Conservation (phyloP, 208 protist species). For the Trypanosoma cruzi region DNA sequence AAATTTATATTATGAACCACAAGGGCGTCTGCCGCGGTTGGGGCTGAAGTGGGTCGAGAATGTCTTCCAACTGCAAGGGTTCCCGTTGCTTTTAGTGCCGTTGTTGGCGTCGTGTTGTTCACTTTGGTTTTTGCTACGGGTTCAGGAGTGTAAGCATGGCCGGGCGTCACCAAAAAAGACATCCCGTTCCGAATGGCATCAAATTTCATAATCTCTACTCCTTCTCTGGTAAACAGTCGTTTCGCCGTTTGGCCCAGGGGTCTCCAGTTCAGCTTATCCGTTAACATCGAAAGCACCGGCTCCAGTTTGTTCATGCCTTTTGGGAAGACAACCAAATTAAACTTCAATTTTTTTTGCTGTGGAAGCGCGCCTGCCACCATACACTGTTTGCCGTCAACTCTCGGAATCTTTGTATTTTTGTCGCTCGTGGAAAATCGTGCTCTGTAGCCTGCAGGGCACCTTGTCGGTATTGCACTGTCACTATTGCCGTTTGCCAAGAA, state of each 20-base stretch:
- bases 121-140: not conserved
- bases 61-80: not conserved
- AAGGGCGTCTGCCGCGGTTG: not conserved
- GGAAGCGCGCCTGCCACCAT: conserved; percentile 15
- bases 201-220: conserved; percentile 52
- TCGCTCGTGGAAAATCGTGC: conserved; percentile 55
- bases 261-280: conserved; percentile 54
- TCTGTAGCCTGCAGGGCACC: conserved; percentile 45
- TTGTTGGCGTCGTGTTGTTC: not conserved
- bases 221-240: conserved; percentile 65
- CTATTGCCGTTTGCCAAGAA: not conserved
- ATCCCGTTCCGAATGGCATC: conserved; percentile 47
- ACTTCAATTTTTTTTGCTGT: conserved; percentile 22
- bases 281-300: conserved; percentile 44
- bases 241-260: conserved; percentile 32
- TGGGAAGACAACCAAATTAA: conserved; percentile 30
- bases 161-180: conserved; percentile 61
- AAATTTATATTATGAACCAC: not conserved
- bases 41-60: not conserved
- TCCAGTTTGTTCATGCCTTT: conserved; percentile 37
- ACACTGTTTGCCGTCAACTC: conserved; percentile 6
- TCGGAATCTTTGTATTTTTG: conserved; percentile 41
- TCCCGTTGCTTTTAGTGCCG: not conserved
- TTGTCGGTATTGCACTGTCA: conserved; percentile 29
- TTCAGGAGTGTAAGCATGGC: conserved; percentile 35